Evolutionary conservation across 371 early-diverging fungal species (phyloP), one percentile per base, ranked within the genome.

Genomic region (Mortierella sp.): DNA sequence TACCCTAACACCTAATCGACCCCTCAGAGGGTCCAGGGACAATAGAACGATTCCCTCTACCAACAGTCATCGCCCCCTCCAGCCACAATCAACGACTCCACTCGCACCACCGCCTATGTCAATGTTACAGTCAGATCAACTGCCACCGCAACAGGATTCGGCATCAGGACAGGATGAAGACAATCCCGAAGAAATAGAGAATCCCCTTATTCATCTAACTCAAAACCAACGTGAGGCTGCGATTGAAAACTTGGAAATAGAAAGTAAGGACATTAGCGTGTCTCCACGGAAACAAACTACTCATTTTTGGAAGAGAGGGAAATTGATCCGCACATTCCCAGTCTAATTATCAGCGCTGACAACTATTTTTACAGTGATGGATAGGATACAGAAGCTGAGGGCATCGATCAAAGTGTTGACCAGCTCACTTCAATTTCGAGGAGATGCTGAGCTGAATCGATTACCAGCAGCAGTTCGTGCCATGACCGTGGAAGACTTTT

Each of bases 401-500:
- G 75, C 75, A 9, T 70, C 70, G 30, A 59, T 75, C 19, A 62
- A 51, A 1, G 75, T 75, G 15, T 28, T 75, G 50, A 55, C 67
- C 21, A 70, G 61, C 26, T 75, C 75, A 18, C 70, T 75, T 15
- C 61, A 62, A n/a, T 76, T 76, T 65, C 59, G 77, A 19, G 60
- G 64, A 12, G 77, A 76, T 30, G 68, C 68, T 12, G 77, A 76
- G 28, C 44, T 76, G 45, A 72, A 71, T 52, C 67, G 77, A 18
- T 47, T 76, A 2, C 77, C 77, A 0, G 60, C 72, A 14, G 67
- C 63, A 1, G 58, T 76, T 14, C 66, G 77, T 7, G 28, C 77
- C 26, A 68, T 76, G 77, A 76, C 68, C 16, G 68, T 76, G 11
- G 77, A 76, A 46, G 77, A 76, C n/a, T 76, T 60, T 52, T 76